A percentile compares a stretch with the other conserved stretches of the same genome.
These are phyloP conservation scores for Hyphopichia burtonii DNA, from an alignment of 1,139 yeast species.

Conservation along the genomic window DNA sequence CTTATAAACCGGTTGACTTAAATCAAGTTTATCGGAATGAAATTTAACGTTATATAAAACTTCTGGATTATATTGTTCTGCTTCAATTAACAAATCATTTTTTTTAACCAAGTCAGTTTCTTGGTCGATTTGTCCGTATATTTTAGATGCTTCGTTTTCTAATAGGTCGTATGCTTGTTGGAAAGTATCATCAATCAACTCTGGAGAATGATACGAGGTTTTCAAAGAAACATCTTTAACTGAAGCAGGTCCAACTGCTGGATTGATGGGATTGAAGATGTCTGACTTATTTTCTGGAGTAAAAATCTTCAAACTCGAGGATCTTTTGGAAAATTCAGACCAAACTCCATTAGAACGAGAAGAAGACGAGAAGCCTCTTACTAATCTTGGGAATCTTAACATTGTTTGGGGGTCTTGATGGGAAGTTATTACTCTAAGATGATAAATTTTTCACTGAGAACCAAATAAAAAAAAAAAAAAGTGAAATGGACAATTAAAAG, in stretches of 20 bases:
- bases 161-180: conserved; percentile 63
- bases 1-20: conserved; percentile 77
- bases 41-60: conserved; percentile 65
- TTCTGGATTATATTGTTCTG: conserved; percentile 78
- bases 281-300: conserved; percentile 28
- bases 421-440: too few relatives aligned
- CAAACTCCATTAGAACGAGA: conserved; percentile 34
- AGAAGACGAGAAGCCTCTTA: not conserved
- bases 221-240: conserved; percentile 14
- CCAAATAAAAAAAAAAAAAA: not conserved
- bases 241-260: conserved; percentile 33
- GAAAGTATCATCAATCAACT: conserved; percentile 70
- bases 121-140: conserved; percentile 18
- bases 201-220: conserved; percentile 59
- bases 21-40: conserved; percentile 53
- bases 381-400: not conserved
- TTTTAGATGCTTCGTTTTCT: conserved; percentile 38
- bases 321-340: conserved; percentile 45
- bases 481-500: not conserved
- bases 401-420: not conserved
- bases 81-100: conserved; percentile 29
- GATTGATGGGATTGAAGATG: conserved; percentile 33
- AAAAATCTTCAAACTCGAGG: conserved; percentile 36
- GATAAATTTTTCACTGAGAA: not conserved
- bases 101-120: conserved; percentile 8